phyloP scores from a whole-genome alignment of 495 filamentous ascomycete species.

The Margaritispora aquatica region DNA sequence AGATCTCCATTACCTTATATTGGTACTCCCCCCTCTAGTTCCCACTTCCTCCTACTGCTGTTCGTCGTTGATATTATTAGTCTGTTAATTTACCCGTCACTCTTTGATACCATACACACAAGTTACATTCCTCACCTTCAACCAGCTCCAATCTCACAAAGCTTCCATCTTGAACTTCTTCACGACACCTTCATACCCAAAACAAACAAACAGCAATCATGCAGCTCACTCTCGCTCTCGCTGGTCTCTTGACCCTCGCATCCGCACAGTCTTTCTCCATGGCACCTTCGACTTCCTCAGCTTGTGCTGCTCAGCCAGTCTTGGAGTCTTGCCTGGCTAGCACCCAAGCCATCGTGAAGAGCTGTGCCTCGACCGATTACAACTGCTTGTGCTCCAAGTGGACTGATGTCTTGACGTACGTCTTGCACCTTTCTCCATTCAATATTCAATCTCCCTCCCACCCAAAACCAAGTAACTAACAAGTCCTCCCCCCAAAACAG shows the following conservation, averaged over 20 bases:
- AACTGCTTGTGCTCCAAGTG: slow-evolving; percentile 19
- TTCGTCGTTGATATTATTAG: too few species aligned
- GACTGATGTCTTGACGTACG: slow-evolving; percentile 18
- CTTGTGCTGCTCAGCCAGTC: slow-evolving; percentile 18
- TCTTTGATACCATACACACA: too few species aligned
- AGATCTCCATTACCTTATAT: too few species aligned
- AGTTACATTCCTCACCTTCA: too few species aligned
- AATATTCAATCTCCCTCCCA: neutral
- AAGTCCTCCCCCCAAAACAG: neutral
- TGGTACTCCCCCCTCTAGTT: too few species aligned
- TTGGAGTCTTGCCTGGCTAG: slow-evolving; percentile 15
- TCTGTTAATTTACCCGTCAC: too few species aligned
- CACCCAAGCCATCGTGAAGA: slow-evolving; percentile 10
- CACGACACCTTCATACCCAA: neutral
- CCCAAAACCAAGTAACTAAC: neutral
- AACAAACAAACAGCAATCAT: slow-evolving; percentile 4
- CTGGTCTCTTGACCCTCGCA: slow-evolving; percentile 17
- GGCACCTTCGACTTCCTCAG: neutral
- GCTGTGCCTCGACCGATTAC: slow-evolving; percentile 14
- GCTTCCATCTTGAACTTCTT: neutral
- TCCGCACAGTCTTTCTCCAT: neutral
- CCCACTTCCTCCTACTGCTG: too few species aligned
- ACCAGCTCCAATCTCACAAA: too few species aligned
- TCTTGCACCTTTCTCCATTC: neutral
- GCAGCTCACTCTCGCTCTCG: slow-evolving; percentile 11